Percentiles rank a stretch among this genome's conserved stretches.
Conservation (phyloP, 805 yeast species). For the Cyberlindnera mississippiensis region DNA sequence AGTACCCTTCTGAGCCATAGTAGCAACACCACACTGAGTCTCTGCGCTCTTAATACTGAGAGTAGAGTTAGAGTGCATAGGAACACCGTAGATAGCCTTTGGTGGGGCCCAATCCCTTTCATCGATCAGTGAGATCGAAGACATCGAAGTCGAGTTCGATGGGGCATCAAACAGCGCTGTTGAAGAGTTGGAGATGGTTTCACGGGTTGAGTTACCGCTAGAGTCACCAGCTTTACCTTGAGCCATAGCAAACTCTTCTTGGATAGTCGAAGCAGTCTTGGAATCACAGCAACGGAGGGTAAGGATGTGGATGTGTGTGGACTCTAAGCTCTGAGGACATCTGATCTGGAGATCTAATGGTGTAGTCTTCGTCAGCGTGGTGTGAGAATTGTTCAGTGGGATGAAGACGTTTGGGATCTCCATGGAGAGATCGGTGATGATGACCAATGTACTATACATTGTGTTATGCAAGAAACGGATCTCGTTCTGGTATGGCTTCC, state of each 20-base stretch:
- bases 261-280: constrained; percentile 10
- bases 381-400: constrained; percentile 14
- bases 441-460: constrained; percentile 8
- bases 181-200: constrained; percentile 12
- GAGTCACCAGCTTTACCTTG: constrained; percentile 4
- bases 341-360: constrained; percentile 17
- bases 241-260: constrained; percentile 13
- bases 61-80: constrained; percentile 15
- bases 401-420: constrained; percentile 14
- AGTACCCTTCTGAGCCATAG: not conserved
- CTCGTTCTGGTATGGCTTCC: constrained; percentile 14
- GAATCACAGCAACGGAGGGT: constrained; percentile 22
- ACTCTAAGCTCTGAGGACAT: constrained; percentile 13
- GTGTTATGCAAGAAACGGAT: constrained; percentile 18
- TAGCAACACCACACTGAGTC: not conserved
- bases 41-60: constrained; percentile 8
- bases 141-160: constrained; percentile 26
- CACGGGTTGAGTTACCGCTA: constrained; percentile 4
- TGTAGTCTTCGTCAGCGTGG: constrained; percentile 13
- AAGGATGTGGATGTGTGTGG: constrained; percentile 16
- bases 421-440: constrained; percentile 8
- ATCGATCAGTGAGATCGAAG: constrained; percentile 16
- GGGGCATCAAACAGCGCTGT: constrained; percentile 21
- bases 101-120: constrained; percentile 9
- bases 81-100: constrained; percentile 10